Evolutionary conservation across 441 rosid genomes (phyloP).

Genomic region (Daphne laureola): DNA sequence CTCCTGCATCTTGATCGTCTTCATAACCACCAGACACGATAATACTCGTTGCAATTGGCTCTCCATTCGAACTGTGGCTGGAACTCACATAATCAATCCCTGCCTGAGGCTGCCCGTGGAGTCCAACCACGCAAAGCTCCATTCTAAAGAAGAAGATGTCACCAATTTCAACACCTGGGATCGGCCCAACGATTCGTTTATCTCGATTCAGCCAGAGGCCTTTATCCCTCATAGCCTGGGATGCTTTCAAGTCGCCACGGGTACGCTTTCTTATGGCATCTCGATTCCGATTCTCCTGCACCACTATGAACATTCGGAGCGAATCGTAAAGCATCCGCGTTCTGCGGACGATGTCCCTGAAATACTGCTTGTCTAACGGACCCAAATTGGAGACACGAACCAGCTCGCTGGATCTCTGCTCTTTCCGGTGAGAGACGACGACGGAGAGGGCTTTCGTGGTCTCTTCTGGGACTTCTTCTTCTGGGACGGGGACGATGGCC

Average conservation of each 20-base stretch:
- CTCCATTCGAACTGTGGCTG: constrained; percentile 48
- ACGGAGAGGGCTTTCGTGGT: constrained; percentile 8
- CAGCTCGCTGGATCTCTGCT: constrained; percentile 55
- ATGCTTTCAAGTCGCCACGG: constrained; percentile 61
- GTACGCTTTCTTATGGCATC: constrained; percentile 28
- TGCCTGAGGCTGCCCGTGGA: constrained; percentile 78
- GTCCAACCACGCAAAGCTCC: constrained; percentile 67
- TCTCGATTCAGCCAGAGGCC: constrained; percentile 66
- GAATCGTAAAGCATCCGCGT: constrained; percentile 66
- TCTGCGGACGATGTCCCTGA: constrained; percentile 53
- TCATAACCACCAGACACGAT: constrained; percentile 76
- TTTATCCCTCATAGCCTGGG: constrained; percentile 48
- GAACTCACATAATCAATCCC: constrained; percentile 54
- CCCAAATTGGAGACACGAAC: constrained; percentile 72
- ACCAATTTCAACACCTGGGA: constrained; percentile 68
- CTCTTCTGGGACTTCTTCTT: constrained; percentile 14
- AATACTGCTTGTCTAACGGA: constrained; percentile 47
- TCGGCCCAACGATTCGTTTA: constrained; percentile 65
- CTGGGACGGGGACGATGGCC: constrained; percentile 52
- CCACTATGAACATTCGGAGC: constrained; percentile 42
- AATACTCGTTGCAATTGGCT: constrained; percentile 71
- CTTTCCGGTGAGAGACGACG: constrained; percentile 19
- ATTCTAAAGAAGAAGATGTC: constrained; percentile 63
- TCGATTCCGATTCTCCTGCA: constrained; percentile 27
- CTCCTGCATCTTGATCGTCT: constrained; percentile 71